Evolutionary conservation across 768 basidiomycete species (phyloP), one percentile per base, ranked within the genome.

Genomic region (Serendipita vermifera): DNA sequence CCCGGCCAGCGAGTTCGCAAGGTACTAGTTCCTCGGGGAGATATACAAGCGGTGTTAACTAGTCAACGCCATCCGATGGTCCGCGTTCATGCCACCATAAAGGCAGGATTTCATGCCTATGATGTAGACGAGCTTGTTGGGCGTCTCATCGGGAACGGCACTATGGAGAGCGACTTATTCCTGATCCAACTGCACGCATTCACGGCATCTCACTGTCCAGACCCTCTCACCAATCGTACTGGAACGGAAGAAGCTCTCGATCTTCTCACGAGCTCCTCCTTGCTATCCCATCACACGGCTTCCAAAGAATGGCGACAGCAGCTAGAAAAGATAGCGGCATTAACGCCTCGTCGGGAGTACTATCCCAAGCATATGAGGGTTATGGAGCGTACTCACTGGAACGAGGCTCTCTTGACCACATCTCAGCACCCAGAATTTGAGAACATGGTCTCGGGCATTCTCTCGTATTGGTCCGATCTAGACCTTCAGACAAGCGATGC

Each of bases 171-270:
- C 57, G 62, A 62, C 36, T 63, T 76, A 6, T 75, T 67, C 55
- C 67, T 65, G 41, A 64, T 69, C 1, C 74, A 74, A 53, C 65
- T 79, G 14, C 77, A 78, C 38, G 72, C 73, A 14, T 56, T 76
- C 2, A 76, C 70, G 2, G 71, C 71, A 17, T 68, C 71, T 40
- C 69, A 69, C 41, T 62, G 72, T 13, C 65, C 67, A 9, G 77
- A 78, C 62, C 72, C 73, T 3, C 64, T 78, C n/a, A 74, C 71
- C 0, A 59, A 61, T 14, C 70, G 70, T 6, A 72, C 72, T 0
- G 77, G 77, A 3, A 70, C 71, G 1, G 70, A 74, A 38, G 69
- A 76, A 40, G 75, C 75, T 61, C 73, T 43, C 17, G 60, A 65
- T 46, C 62, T 71, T 39, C 63, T 78, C 24, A 58, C 58, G 9